Base-by-base conservation (phyloP, 2,329 filamentous ascomycete species). In the Fusarium longipes region DNA sequence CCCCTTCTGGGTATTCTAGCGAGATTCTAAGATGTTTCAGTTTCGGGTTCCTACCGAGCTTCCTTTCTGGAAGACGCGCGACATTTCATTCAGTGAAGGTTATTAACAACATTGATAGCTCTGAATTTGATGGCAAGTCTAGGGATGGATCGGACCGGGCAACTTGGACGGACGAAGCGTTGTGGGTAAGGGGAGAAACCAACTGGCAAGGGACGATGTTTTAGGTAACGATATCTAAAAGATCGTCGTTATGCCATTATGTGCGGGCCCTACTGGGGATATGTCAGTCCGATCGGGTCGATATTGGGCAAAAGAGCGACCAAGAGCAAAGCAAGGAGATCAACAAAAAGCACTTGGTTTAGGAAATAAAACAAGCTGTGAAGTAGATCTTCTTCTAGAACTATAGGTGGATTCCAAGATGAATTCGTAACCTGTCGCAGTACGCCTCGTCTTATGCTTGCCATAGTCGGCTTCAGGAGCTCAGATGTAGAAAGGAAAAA, bases 161-260 rank as follows among this genome's bases (percentile, higher is more conserved):
- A 67, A 57, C 56, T 61, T 54, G 36, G 44, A 43, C 43, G 44
- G 44, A 25, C 45, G 57, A 48, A 57, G 54, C 35, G 35, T 27
- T 58, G 58, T 58, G 60, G 60, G 51, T 63, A 63, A 63, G 58
- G 57, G 57, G 36, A 62, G 47, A 40, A 27, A 42, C 60, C 52
- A 47, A 61, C 45, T 49, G 22, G 33, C 45, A 49, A 22, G 45
- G 50, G 33, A 38, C 48, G 63, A 64, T 49, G 58, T 63, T 45
- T 63, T 63, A 63, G 43, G 60, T 68, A 65, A 68, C 57, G 39
- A 68, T 55, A 61, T 63, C 64, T 56, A 44, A 30, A 35, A 59
- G 58, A 67, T 67, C 33, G 51, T 58, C 57, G 45, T 49, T 43
- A 48, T 67, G 44, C 32, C 48, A 39, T 42, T 64, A 38, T 49